phyloP scores from a whole-genome alignment of 1,139 yeast species.

The Hansenula sp. region DNA sequence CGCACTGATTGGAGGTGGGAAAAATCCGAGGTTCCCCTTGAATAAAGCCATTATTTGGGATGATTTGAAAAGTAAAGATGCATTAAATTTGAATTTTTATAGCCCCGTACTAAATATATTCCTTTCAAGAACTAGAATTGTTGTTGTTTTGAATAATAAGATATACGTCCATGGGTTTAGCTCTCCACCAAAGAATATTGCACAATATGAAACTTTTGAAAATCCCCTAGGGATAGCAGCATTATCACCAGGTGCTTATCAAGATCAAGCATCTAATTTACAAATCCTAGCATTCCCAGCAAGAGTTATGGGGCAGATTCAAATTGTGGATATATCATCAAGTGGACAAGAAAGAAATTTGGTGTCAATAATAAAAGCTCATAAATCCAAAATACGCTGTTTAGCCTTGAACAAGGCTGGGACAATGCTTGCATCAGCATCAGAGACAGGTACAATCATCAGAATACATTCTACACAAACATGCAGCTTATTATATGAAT shows the following conservation, averaged over 20 bases:
- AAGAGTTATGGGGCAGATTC: conserved; percentile 34
- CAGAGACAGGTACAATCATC: conserved; percentile 82
- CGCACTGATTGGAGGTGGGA: conserved; percentile 87
- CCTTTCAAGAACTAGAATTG: conserved; percentile 68
- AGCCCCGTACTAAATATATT: conserved; percentile 71
- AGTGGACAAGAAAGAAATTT: conserved; percentile 42
- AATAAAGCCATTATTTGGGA: conserved; percentile 88
- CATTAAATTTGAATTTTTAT: conserved; percentile 70
- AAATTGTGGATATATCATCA: conserved; percentile 23
- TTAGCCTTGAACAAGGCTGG: conserved; percentile 71
- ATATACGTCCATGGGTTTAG: conserved; percentile 77
- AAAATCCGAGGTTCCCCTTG: conserved; percentile 68
- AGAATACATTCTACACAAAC: conserved; percentile 72
- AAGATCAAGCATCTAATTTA: conserved; percentile 22
- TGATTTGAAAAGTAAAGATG: conserved; percentile 73
- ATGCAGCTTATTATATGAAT: conserved; percentile 73
- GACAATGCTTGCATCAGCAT: conserved; percentile 79
- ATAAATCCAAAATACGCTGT: conserved; percentile 64
- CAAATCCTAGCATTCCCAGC: conserved; percentile 70
- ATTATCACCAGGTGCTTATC: conserved; percentile 34
- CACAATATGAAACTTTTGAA: conserved; percentile 66
- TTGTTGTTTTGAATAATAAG: conserved; percentile 63
- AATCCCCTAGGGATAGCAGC: conserved; percentile 72
- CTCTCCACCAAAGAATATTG: conserved; percentile 68
- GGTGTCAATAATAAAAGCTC: conserved; percentile 79